These are phyloP conservation scores for Auricularia sp. DNA, from an alignment of 768 basidiomycete genomes.

Conservation along the genomic window DNA sequence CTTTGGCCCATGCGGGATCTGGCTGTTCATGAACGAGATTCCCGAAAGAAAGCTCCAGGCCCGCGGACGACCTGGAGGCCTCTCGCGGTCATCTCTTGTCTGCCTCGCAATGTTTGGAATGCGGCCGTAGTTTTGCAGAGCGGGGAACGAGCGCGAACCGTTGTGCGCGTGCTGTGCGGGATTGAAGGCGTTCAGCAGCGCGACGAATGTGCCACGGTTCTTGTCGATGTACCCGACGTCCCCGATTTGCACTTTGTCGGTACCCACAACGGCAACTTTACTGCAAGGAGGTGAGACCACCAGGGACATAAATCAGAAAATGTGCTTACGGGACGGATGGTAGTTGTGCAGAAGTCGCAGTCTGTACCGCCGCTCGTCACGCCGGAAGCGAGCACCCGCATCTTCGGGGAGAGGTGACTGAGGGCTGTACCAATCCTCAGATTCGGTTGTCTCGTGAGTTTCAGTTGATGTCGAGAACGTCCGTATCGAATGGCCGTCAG, in stretches of 20 bases:
- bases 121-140: slow-evolving; percentile 56
- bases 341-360: slow-evolving; percentile 57
- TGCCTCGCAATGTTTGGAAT: slow-evolving; percentile 36
- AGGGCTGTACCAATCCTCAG: not conserved
- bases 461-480: not conserved
- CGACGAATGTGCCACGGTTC: slow-evolving; percentile 57
- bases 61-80: not conserved
- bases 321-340: slow-evolving; percentile 51
- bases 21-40: not conserved
- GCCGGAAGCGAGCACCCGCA: slow-evolving; percentile 30
- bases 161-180: slow-evolving; percentile 39
- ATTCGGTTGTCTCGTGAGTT: not conserved
- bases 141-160: slow-evolving; percentile 39
- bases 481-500: not conserved
- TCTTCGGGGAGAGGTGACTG: slow-evolving; percentile 20
- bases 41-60: not conserved
- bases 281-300: slow-evolving; percentile 20
- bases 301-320: too few relatives aligned
- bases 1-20: not conserved
- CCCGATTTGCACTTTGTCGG: slow-evolving; percentile 56
- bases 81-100: slow-evolving; percentile 35
- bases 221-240: slow-evolving; percentile 68
- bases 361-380: slow-evolving; percentile 60
- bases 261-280: slow-evolving; percentile 62
- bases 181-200: slow-evolving; percentile 59